Percentiles rank a stretch among this genome's conserved stretches.
These are phyloP conservation scores for Barnettozyma botsteinii DNA, from an alignment of 805 yeast species.

Conservation along the genomic window DNA sequence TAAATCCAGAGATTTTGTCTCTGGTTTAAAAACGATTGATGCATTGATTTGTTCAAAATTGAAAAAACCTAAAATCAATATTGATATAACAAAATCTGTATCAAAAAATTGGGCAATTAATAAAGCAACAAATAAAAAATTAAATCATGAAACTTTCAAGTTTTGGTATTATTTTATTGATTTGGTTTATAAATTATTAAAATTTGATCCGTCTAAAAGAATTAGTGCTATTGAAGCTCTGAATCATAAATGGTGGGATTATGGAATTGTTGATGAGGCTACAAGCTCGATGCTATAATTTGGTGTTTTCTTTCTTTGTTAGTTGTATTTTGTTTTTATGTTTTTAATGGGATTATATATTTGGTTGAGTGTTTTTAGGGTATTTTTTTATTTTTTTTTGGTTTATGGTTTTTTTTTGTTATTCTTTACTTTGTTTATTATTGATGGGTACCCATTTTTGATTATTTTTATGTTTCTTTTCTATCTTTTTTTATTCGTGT, in stretches of 20 bases:
- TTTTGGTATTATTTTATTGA: slow-evolving; percentile 85
- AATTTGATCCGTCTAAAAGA: slow-evolving; percentile 65
- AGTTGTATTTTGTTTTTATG: background rate
- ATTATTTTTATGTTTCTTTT: too few relatives aligned
- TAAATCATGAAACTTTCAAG: slow-evolving; percentile 55
- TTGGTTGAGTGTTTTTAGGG: too few relatives aligned
- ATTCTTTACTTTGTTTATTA: background rate
- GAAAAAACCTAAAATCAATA: slow-evolving; percentile 19
- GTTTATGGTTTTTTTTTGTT: background rate
- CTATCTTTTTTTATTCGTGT: too few relatives aligned
- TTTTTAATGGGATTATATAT: background rate
- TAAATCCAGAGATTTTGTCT: slow-evolving; percentile 33
- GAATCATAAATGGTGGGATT: slow-evolving; percentile 75
- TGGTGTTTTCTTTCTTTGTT: background rate
- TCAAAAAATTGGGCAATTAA: slow-evolving; percentile 19
- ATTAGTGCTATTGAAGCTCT: slow-evolving; percentile 73
- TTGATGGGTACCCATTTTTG: background rate
- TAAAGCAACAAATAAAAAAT: slow-evolving; percentile 28
- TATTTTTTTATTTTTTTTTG: background rate
- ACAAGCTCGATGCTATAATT: slow-evolving; percentile 11
- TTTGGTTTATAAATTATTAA: slow-evolving; percentile 57
- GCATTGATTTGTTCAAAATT: slow-evolving; percentile 35
- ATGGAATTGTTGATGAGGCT: slow-evolving; percentile 53
- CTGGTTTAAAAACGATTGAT: slow-evolving; percentile 37
- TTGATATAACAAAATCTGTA: slow-evolving; percentile 20